phyloP scores from a whole-genome alignment of 352 stramenopile genomes.

The Pythium guiyangense region DNA sequence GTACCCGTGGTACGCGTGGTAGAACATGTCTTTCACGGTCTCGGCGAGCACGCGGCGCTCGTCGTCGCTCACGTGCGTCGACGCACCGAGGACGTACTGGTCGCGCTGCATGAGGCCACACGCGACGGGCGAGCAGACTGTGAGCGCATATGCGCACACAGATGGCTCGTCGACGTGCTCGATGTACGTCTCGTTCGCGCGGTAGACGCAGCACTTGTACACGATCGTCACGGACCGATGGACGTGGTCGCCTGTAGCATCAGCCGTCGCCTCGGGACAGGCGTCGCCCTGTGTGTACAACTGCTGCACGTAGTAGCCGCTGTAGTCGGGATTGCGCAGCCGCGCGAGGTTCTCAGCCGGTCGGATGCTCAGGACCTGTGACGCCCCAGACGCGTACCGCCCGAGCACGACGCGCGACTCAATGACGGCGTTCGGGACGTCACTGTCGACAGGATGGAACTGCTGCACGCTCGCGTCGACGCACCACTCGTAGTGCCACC shows the following conservation, averaged over 20 bases:
- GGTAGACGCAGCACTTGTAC: slow-evolving; percentile 76
- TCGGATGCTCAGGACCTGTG: slow-evolving; percentile 37
- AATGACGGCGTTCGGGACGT: background rate
- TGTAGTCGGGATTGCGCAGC: slow-evolving; percentile 41
- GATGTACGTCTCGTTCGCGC: slow-evolving; percentile 82
- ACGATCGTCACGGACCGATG: slow-evolving; percentile 34
- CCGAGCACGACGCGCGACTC: slow-evolving; percentile 41
- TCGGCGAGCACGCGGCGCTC: slow-evolving; percentile 44
- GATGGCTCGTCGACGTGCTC: slow-evolving; percentile 49
- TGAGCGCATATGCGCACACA: slow-evolving; percentile 55
- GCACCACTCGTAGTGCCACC: slow-evolving; percentile 89
- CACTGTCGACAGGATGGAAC: slow-evolving; percentile 32
- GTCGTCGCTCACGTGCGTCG: slow-evolving; percentile 47
- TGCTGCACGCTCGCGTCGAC: slow-evolving; percentile 63
- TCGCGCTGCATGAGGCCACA: slow-evolving; percentile 70
- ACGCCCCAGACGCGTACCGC: slow-evolving; percentile 21
- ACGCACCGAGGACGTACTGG: slow-evolving; percentile 57
- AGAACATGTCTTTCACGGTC: slow-evolving; percentile 88
- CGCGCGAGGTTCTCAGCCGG: slow-evolving; percentile 28
- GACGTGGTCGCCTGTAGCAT: slow-evolving; percentile 3
- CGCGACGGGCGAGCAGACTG: slow-evolving; percentile 67
- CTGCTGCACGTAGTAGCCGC: slow-evolving; percentile 57
- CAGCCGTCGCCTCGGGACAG: slow-evolving; percentile 22
- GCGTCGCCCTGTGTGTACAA: slow-evolving; percentile 38
- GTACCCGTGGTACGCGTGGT: slow-evolving; percentile 87